Evolutionary conservation across 1,284 basidiomycete species (phyloP).

Genomic region (Wallemia ichthyophaga): DNA sequence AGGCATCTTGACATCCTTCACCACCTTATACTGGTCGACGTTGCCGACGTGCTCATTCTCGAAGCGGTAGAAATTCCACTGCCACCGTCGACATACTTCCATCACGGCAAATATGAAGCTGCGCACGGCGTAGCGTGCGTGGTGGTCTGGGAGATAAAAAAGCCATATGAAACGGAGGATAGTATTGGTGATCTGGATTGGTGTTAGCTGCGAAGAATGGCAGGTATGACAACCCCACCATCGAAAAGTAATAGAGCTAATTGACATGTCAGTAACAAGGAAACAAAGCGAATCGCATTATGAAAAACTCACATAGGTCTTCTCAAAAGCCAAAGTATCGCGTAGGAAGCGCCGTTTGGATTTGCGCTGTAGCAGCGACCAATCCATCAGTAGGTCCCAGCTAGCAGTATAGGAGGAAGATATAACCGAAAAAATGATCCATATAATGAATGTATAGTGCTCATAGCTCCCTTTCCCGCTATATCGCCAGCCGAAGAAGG

Average conservation of each 20-base stretch:
- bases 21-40: constrained; percentile 54
- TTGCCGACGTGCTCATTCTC: constrained; percentile 69
- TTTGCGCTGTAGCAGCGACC: constrained; percentile 30
- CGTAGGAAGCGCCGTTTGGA: constrained; percentile 35
- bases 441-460: constrained; percentile 28
- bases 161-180: constrained; percentile 53
- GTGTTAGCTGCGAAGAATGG: no score
- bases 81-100: constrained; percentile 51
- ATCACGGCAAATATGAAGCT: constrained; percentile 37
- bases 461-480: constrained; percentile 20
- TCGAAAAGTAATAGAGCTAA: constrained; percentile 40
- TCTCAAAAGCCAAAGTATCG: constrained; percentile 35
- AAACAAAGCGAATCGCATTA: no score
- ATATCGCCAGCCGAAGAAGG: constrained; percentile 43
- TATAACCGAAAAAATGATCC: constrained; percentile 29
- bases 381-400: constrained; percentile 37
- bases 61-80: constrained; percentile 75
- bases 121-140: constrained; percentile 25
- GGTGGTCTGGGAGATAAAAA: constrained; percentile 32
- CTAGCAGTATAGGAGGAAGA: constrained; percentile 37
- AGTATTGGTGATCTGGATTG: constrained; percentile 31
- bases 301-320: not conserved
- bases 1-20: constrained; percentile 41
- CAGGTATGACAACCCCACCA: no score
- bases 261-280: no score